Conservation (phyloP, 2,329 filamentous ascomycete genomes). For the Hypoxylon sp. region DNA sequence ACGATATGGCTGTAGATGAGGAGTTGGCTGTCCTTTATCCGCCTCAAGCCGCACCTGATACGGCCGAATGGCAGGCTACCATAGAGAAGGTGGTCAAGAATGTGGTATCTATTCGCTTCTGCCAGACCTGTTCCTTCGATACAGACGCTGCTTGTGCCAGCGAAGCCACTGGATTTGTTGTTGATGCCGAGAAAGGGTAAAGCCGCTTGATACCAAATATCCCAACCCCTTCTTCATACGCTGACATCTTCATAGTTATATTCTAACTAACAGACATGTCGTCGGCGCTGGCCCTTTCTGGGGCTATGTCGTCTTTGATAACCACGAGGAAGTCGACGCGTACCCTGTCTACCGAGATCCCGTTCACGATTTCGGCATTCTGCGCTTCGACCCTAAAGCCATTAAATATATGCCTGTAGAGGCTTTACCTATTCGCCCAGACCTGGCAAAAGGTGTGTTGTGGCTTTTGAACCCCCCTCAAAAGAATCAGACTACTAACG, state of each 20-base stretch:
- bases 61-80: constrained; percentile 93
- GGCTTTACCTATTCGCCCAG: constrained; percentile 84
- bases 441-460: constrained; percentile 77
- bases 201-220: background rate
- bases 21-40: constrained; percentile 59
- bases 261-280: constrained; percentile 91
- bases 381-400: constrained; percentile 93
- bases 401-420: constrained; percentile 98
- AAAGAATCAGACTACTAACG: constrained; percentile 22
- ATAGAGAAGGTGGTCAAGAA: constrained; percentile 95
- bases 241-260: constrained; percentile 68
- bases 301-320: constrained; percentile 98
- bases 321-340: constrained; percentile 96
- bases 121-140: constrained; percentile 97
- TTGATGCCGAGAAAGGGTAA: constrained; percentile 87
- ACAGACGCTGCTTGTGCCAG: constrained; percentile 95
- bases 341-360: constrained; percentile 98
- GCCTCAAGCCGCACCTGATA: constrained; percentile 64
- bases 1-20: constrained; percentile 59
- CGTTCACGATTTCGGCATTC: constrained; percentile 97
- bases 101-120: constrained; percentile 99
- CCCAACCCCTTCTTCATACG: background rate
- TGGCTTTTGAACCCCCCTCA: background rate
- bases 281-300: constrained; percentile 97
- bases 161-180: constrained; percentile 97